Percentiles rank a stretch among this genome's conserved stretches.
Conservation (phyloP, 2,329 filamentous ascomycete genomes). For the Aureobasidium sp. region DNA sequence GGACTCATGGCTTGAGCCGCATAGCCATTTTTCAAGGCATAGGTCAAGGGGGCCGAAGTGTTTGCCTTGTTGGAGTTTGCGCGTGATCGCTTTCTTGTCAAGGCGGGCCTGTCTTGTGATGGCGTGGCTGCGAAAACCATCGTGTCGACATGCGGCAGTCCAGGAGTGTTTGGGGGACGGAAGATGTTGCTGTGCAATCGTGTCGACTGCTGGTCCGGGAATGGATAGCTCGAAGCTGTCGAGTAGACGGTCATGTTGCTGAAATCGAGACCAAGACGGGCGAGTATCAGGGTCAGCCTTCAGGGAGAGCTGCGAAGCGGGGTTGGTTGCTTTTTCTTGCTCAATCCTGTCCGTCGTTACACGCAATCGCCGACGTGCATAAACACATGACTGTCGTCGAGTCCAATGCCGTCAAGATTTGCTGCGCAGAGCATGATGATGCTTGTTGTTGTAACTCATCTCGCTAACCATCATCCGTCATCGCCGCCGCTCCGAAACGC, state of each 20-base stretch:
- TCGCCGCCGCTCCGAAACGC: neutral
- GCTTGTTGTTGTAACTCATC: constrained; percentile 12
- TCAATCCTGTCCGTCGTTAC: neutral
- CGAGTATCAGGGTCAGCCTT: neutral
- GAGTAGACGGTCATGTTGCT: constrained; percentile 7
- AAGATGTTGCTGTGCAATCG: constrained; percentile 13
- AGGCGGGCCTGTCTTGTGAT: constrained; percentile 2
- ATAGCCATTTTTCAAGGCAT: neutral
- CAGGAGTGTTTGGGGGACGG: constrained; percentile 12
- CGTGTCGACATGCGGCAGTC: neutral
- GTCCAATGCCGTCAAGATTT: neutral
- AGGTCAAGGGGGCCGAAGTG: neutral
- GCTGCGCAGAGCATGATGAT: neutral
- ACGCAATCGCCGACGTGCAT: neutral
- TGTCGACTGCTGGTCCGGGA: constrained; percentile 1
- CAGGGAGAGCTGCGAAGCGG: neutral
- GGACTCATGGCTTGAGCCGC: constrained; percentile 5
- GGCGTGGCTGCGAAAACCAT: neutral
- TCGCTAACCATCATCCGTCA: neutral
- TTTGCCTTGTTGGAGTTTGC: constrained; percentile 12
- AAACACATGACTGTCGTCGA: neutral
- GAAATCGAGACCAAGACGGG: neutral
- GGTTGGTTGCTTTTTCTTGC: constrained; percentile 10
- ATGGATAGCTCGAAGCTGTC: constrained; percentile 4
- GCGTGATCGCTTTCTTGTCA: constrained; percentile 12